Conservation (phyloP, 2,329 filamentous ascomycete genomes). For the Diaporthe aspalathi region DNA sequence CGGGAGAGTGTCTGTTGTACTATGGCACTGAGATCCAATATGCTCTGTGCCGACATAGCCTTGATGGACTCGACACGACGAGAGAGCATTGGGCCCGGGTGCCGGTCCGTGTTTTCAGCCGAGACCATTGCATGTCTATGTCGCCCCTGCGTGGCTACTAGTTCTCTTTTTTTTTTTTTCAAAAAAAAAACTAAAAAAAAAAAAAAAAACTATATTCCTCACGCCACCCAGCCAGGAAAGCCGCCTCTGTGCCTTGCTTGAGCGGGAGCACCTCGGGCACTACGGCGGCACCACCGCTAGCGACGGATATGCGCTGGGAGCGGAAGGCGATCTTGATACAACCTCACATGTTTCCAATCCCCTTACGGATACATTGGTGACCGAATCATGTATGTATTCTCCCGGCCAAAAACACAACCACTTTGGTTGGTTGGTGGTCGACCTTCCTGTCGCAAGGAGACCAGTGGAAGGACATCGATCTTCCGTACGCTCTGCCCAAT, state of each 20-base stretch:
- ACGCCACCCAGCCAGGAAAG: neutral
- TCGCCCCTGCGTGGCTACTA: conserved; percentile 21
- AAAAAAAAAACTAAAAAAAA: too few relatives aligned
- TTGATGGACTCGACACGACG: neutral
- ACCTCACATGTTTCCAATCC: neutral
- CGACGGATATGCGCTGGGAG: conserved; percentile 25
- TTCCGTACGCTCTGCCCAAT: conserved; percentile 23
- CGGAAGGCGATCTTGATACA: conserved; percentile 15
- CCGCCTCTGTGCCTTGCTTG: conserved; percentile 12
- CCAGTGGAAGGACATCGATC: conserved; percentile 4
- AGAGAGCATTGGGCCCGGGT: neutral
- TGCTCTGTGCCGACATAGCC: neutral
- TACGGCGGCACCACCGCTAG: conserved; percentile 22
- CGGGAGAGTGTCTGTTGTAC: neutral
- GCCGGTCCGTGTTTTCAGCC: conserved; percentile 11
- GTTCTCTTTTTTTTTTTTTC: neutral
- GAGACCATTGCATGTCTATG: conserved; percentile 31
- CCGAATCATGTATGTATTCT: neutral
- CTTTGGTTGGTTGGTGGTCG: conserved; percentile 18
- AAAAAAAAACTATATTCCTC: conserved; percentile 11
- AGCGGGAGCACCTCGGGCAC: conserved; percentile 34
- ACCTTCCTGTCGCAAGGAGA: conserved; percentile 7
- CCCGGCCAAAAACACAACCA: neutral
- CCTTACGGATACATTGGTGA: conserved; percentile 2
- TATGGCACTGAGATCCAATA: too few relatives aligned